phyloP scores from a whole-genome alignment of 176 grass and related monocot genomes.

The Puccinellia tenuiflora region DNA sequence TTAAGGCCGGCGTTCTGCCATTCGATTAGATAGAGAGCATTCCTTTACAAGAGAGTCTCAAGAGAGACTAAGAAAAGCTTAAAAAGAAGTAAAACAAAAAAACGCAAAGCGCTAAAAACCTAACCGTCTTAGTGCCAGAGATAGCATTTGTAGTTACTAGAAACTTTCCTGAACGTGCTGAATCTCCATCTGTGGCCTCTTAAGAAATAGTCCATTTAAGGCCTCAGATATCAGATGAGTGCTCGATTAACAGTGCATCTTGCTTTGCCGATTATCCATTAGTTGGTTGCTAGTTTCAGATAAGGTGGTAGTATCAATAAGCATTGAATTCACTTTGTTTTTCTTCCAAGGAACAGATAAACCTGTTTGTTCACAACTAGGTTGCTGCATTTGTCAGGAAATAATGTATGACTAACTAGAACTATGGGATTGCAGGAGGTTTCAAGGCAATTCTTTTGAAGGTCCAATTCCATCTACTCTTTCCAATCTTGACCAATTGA shows the following conservation, averaged over 20 bases:
- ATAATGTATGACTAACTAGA: neutral
- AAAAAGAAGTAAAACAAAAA: too few relatives aligned
- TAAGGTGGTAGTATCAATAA: conserved; percentile 2
- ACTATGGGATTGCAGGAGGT: conserved; percentile 36
- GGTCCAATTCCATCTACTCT: conserved; percentile 66
- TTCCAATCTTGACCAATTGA: conserved; percentile 52
- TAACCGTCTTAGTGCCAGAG: neutral
- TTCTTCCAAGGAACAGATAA: neutral
- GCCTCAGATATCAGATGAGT: neutral
- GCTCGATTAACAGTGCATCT: neutral
- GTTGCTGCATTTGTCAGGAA: neutral
- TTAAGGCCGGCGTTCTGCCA: too few relatives aligned
- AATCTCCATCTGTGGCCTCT: neutral
- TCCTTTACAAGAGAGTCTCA: too few relatives aligned
- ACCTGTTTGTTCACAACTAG: neutral
- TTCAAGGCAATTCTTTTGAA: conserved; percentile 86
- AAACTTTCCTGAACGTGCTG: neutral
- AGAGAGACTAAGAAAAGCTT: too few relatives aligned
- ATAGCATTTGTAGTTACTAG: neutral
- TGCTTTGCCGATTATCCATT: neutral
- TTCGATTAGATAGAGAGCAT: too few relatives aligned
- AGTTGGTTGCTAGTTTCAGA: neutral
- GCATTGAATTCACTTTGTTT: neutral
- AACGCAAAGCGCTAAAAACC: too few relatives aligned
- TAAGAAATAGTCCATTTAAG: neutral